These are phyloP conservation scores for Leishmania tropica DNA, from an alignment of 208 protist species.

Conservation along the genomic window DNA sequence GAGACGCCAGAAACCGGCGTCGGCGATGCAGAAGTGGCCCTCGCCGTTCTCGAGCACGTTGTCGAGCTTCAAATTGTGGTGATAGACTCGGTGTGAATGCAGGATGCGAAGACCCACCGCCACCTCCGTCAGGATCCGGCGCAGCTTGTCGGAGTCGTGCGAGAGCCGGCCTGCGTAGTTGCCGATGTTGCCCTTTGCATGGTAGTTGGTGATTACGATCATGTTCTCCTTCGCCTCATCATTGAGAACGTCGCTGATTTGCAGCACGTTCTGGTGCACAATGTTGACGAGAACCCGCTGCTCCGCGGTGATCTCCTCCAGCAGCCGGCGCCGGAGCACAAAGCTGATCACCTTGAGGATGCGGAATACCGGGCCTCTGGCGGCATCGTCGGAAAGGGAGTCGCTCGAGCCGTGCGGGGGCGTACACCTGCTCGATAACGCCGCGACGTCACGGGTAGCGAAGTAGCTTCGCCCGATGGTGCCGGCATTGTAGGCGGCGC, in stretches of 20 bases:
- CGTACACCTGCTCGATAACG: constrained; percentile 9
- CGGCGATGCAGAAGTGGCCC: constrained; percentile 63
- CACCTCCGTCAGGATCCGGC: constrained; percentile 59
- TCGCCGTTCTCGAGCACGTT: constrained; percentile 71
- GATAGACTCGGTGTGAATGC: constrained; percentile 77
- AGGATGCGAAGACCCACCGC: constrained; percentile 65
- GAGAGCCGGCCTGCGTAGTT: constrained; percentile 51
- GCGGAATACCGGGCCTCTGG: constrained; percentile 16
- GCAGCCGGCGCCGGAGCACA: constrained; percentile 44
- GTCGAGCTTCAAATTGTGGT: constrained; percentile 84
- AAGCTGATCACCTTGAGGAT: constrained; percentile 83
- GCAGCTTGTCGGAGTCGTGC: constrained; percentile 52
- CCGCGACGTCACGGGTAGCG: constrained; percentile 26
- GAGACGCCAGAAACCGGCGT: constrained; percentile 72
- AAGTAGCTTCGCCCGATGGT: constrained; percentile 78
- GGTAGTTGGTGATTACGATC: constrained; percentile 67
- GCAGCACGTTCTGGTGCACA: constrained; percentile 53
- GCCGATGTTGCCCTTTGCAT: constrained; percentile 44
- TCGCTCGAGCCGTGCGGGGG: not conserved
- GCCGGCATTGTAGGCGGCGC: constrained; percentile 52
- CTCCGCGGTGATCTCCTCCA: constrained; percentile 60
- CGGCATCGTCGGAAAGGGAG: constrained; percentile 1
- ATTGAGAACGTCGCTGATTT: constrained; percentile 67
- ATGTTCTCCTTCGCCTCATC: constrained; percentile 80
- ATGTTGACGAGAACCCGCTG: constrained; percentile 63